Evolutionary conservation across 1,284 basidiomycete species (phyloP).

Genomic region (Rhodotorula glutinis): DNA sequence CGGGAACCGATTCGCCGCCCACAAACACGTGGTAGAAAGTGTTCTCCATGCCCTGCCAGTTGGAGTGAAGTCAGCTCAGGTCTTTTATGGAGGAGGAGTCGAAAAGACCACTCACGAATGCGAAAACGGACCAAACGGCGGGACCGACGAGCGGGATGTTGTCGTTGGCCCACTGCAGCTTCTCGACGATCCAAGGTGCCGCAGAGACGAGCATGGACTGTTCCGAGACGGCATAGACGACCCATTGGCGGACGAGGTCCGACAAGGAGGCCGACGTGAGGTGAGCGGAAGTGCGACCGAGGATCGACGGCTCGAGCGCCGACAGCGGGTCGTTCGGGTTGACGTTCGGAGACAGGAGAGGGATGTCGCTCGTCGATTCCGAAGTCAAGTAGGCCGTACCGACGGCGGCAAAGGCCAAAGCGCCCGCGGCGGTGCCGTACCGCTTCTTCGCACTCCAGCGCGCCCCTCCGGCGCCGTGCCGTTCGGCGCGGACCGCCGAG

Average conservation of each 20-base stretch:
- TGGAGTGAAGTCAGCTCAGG: background rate
- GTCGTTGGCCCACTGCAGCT: conserved; percentile 39
- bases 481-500: background rate
- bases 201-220: conserved; percentile 36
- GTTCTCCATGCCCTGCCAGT: conserved; percentile 36
- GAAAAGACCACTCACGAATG: conserved; percentile 24
- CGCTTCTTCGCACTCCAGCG: background rate
- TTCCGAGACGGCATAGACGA: conserved; percentile 41
- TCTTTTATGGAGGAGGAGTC: background rate
- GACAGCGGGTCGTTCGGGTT: conserved; percentile 37
- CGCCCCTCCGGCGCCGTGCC: background rate
- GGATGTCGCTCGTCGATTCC: background rate
- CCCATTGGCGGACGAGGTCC: conserved; percentile 40
- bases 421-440: background rate
- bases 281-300: conserved; percentile 37
- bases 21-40: conserved; percentile 44
- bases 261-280: conserved; percentile 19
- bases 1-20: conserved; percentile 39
- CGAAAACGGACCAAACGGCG: conserved; percentile 36
- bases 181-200: conserved; percentile 38
- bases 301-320: conserved; percentile 25
- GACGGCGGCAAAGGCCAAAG: conserved; percentile 10
- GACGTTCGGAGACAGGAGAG: conserved; percentile 6
- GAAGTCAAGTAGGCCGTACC: conserved; percentile 5
- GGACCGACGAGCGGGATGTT: conserved; percentile 40